Base-by-base conservation (phyloP, 306 rosid species). In the Bauhinia variegata region DNA sequence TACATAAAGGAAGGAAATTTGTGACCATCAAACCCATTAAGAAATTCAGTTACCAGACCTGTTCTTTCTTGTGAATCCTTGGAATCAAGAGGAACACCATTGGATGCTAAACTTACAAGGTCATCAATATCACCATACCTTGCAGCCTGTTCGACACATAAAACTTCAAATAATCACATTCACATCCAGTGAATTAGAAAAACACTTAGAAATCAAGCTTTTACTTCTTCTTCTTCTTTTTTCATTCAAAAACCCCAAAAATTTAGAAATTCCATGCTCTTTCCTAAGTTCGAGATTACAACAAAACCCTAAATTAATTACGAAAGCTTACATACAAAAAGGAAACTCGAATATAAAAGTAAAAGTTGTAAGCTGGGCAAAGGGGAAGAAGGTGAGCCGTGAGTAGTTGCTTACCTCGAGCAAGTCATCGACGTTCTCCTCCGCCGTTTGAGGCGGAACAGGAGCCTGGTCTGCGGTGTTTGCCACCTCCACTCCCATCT, bases 1-100 rank as follows among this genome's bases (percentile, higher is more conserved):
- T 9, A 62, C 15, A 62, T 3, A 66, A 18, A n/a, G 15, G 15
- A 52, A 38, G 11, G 28, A 23, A 1, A 23, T 23, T 23, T 23
- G 28, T 23, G 28, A 23, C 2, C 1, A 23, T 23, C 28, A 23
- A 23, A 23, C 28, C 28, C 28, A 23, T 23, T 23, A 23, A 23
- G 28, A 23, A 23, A 2, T 23, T 23, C 28, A 23, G 28, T 23
- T 23, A 23, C 2, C 28, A 23, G 65, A 90, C 97, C 95, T 74
- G 96, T 89, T 60, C 92, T 83, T 38, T 92, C 86, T 10, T 74
- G 82, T 10, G 79, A 81, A 70, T 89, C 98, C 88, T 77, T 87
- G 46, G 91, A 87, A 72, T 82, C 74, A 39, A 92, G 93, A 46
- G 87, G 71, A 74, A 92, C 76, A 13, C 88, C 91, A 14, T 43